Evolutionary conservation across 2,329 filamentous ascomycete species (phyloP).

Genomic region (Apiospora rasikravindrae): DNA sequence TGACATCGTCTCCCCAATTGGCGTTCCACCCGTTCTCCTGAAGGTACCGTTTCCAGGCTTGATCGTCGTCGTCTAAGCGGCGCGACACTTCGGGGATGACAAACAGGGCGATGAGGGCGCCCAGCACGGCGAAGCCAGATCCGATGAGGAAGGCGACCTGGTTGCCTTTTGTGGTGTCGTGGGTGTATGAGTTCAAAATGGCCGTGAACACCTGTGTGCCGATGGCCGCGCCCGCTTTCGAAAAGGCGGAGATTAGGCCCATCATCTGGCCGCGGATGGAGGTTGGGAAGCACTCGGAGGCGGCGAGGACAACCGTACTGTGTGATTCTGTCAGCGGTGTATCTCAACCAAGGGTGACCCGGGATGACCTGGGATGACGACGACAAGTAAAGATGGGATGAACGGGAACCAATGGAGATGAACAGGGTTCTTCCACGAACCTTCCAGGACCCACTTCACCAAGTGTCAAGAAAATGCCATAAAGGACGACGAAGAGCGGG

Average conservation of each 20-base stretch:
- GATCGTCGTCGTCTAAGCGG: slow-evolving; percentile 50
- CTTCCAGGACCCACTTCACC: slow-evolving; percentile 58
- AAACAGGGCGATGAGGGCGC: slow-evolving; percentile 49
- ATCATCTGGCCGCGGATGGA: slow-evolving; percentile 55
- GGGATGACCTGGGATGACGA: no score
- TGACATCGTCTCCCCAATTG: slow-evolving; percentile 38
- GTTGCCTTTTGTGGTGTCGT: slow-evolving; percentile 48
- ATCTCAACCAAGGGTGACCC: not conserved
- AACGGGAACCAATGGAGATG: no score
- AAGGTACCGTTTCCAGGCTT: slow-evolving; percentile 49
- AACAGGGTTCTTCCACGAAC: slow-evolving; percentile 25
- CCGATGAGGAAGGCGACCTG: slow-evolving; percentile 58
- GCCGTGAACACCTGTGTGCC: slow-evolving; percentile 57
- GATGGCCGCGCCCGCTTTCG: slow-evolving; percentile 56
- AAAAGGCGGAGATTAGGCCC: slow-evolving; percentile 52
- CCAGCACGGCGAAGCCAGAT: slow-evolving; percentile 52
- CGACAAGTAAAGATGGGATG: no score
- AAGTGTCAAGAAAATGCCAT: slow-evolving; percentile 54
- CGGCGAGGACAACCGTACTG: slow-evolving; percentile 45
- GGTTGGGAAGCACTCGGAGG: slow-evolving; percentile 56
- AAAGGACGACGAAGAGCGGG: slow-evolving; percentile 56
- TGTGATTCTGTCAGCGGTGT: not conserved
- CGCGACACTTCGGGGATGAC: slow-evolving; percentile 51
- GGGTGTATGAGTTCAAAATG: slow-evolving; percentile 50
- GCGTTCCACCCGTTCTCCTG: slow-evolving; percentile 48